Percentiles rank a stretch among this genome's conserved stretches.
Evolutionary conservation across 768 basidiomycete genomes (phyloP).

Genomic region (Kwoniella shandongensis): DNA sequence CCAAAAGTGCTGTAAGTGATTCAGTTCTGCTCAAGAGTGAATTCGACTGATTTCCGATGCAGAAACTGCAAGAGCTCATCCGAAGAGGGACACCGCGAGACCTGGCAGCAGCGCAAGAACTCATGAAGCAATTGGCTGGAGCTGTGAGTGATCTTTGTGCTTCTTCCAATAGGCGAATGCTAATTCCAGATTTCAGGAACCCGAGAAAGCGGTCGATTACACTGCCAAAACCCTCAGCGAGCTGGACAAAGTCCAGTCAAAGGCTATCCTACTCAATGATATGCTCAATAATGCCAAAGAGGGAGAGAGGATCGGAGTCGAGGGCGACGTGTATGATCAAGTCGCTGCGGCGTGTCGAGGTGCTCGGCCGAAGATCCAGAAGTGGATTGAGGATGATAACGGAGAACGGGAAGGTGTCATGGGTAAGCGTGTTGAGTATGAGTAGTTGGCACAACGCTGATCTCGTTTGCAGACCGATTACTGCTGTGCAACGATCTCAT

Average conservation of each 20-base stretch:
- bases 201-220: constrained; percentile 91
- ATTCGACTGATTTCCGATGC: too few relatives aligned
- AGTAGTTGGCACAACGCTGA: not conserved
- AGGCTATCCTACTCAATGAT: constrained; percentile 93
- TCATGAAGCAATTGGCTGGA: constrained; percentile 93
- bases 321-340: constrained; percentile 95
- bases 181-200: constrained; percentile 59
- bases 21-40: not conserved
- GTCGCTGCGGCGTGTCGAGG: constrained; percentile 75
- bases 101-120: constrained; percentile 88
- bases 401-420: constrained; percentile 68
- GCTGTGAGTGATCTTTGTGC: constrained; percentile 57
- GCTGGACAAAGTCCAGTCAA: constrained; percentile 89
- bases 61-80: constrained; percentile 97
- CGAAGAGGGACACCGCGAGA: constrained; percentile 93
- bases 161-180: not conserved
- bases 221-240: constrained; percentile 83
- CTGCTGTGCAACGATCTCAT: constrained; percentile 97
- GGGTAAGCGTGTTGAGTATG: constrained; percentile 59
- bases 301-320: constrained; percentile 71
- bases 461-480: constrained; percentile 67
- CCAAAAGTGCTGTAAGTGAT: constrained; percentile 71
- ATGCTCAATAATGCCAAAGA: constrained; percentile 90
- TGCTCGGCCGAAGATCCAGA: constrained; percentile 92
- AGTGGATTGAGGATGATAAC: constrained; percentile 81